phyloP scores from a whole-genome alignment of 2,329 filamentous ascomycete species.

The Penicillium sclerotiorum region DNA sequence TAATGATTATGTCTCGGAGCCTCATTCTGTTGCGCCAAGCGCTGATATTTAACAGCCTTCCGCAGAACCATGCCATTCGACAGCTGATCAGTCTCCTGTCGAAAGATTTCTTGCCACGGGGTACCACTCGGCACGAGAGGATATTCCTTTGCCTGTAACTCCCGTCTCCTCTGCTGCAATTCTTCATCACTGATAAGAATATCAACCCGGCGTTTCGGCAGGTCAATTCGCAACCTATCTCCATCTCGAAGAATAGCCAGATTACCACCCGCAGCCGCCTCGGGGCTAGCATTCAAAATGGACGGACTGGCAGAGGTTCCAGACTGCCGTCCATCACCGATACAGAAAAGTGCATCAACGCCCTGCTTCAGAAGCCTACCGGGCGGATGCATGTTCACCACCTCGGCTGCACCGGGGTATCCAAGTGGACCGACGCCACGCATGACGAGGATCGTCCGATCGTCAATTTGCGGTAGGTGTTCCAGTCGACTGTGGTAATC shows the following conservation, averaged over 20 bases:
- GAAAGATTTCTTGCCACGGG: slow-evolving; percentile 56
- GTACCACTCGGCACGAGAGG: slow-evolving; percentile 46
- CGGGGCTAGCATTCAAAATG: slow-evolving; percentile 59
- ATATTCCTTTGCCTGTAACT: slow-evolving; percentile 42
- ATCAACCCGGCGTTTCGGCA: slow-evolving; percentile 53
- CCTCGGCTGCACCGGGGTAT: slow-evolving; percentile 55
- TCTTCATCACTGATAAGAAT: slow-evolving; percentile 45
- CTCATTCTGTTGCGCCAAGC: slow-evolving; percentile 48
- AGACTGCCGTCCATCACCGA: slow-evolving; percentile 59
- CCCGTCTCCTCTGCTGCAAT: slow-evolving; percentile 42
- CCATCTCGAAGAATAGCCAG: slow-evolving; percentile 55
- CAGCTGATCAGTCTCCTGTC: slow-evolving; percentile 49
- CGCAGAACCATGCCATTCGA: slow-evolving; percentile 53
- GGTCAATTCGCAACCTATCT: slow-evolving; percentile 54
- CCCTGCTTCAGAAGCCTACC: slow-evolving; percentile 49
- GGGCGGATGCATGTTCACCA: slow-evolving; percentile 57
- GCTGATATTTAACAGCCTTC: slow-evolving; percentile 51
- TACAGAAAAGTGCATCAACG: slow-evolving; percentile 52
- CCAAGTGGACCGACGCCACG: slow-evolving; percentile 54
- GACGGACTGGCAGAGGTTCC: slow-evolving; percentile 59
- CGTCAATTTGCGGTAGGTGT: slow-evolving; percentile 41
- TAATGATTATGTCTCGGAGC: slow-evolving; percentile 45
- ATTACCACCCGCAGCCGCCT: slow-evolving; percentile 58
- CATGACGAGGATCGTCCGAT: slow-evolving; percentile 50
- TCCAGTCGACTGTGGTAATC: slow-evolving; percentile 52